phyloP scores from a whole-genome alignment of 176 grass and related monocot species.

The Rhynchospora tenuis region DNA sequence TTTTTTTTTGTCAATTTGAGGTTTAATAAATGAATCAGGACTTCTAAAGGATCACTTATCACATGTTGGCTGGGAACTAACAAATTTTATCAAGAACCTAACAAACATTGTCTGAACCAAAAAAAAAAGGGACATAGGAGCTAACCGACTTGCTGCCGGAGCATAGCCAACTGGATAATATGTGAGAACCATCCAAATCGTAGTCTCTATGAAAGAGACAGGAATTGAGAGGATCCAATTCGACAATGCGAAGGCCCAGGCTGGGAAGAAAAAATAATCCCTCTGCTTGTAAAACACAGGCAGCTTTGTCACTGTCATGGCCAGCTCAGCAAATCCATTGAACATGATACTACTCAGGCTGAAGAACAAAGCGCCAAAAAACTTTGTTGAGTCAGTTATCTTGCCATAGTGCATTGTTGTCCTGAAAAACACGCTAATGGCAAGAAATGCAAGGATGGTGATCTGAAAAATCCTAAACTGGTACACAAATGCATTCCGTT shows the following conservation, averaged over 20 bases:
- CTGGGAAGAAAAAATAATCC: slow-evolving; percentile 59
- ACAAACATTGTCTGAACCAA: background rate
- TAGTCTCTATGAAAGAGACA: slow-evolving; percentile 42
- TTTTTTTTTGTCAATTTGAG: background rate
- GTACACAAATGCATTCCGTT: slow-evolving; percentile 56
- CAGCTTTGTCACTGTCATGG: slow-evolving; percentile 45
- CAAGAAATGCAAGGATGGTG: slow-evolving; percentile 33
- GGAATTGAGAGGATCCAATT: slow-evolving; percentile 53
- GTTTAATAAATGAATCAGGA: background rate
- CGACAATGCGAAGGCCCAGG: slow-evolving; percentile 56
- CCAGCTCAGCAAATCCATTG: slow-evolving; percentile 49
- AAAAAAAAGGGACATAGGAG: background rate
- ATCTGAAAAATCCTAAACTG: slow-evolving; percentile 50
- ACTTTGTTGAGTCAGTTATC: slow-evolving; percentile 37
- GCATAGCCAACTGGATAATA: slow-evolving; percentile 56
- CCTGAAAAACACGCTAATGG: slow-evolving; percentile 70
- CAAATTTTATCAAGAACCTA: background rate
- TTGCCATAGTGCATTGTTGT: slow-evolving; percentile 46
- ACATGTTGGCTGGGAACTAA: background rate
- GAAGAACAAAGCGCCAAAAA: slow-evolving; percentile 39
- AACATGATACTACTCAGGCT: slow-evolving; percentile 54
- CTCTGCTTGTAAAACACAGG: slow-evolving; percentile 76
- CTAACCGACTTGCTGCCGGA: slow-evolving; percentile 28
- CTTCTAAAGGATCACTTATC: background rate
- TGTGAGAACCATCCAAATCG: slow-evolving; percentile 35